Percentiles rank a stretch among this genome's conserved stretches.
phyloP scores from a whole-genome alignment of 139 green algal genomes.

The Coelastrella sp. region DNA sequence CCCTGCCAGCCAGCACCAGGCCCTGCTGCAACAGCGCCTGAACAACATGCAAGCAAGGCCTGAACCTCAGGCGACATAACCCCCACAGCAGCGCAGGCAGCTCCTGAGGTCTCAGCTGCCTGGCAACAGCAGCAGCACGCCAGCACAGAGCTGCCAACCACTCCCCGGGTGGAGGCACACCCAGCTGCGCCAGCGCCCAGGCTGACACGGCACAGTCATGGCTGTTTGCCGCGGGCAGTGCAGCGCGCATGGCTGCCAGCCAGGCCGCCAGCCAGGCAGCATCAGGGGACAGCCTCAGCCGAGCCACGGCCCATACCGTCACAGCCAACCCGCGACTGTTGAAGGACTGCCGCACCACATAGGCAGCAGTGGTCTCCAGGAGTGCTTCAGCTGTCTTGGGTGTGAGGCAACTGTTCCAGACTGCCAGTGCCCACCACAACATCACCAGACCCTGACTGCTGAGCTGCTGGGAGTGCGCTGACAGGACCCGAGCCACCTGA shows the following conservation, averaged over 20 bases:
- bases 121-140: not conserved
- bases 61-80: slow-evolving; percentile 29
- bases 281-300: not conserved
- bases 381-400: not conserved
- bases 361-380: not conserved
- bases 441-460: slow-evolving; percentile 22
- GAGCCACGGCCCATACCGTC: slow-evolving; percentile 13
- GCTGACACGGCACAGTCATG: slow-evolving; percentile 32
- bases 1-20: not conserved
- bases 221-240: not conserved
- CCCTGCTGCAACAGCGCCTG: not conserved
- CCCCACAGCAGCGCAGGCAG: slow-evolving; percentile 39
- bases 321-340: slow-evolving; percentile 6
- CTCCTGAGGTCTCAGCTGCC: not conserved
- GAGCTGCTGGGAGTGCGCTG: not conserved
- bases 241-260: slow-evolving; percentile 4
- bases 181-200: slow-evolving; percentile 24
- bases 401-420: not conserved
- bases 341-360: not conserved
- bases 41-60: not conserved
- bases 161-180: not conserved
- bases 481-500: not conserved
- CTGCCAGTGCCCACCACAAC: slow-evolving; percentile 37
- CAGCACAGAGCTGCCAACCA: slow-evolving; percentile 3
- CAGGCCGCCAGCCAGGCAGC: slow-evolving; percentile 28